phyloP scores from a whole-genome alignment of 345 rosid species.

The Aquilaria sinensis region DNA sequence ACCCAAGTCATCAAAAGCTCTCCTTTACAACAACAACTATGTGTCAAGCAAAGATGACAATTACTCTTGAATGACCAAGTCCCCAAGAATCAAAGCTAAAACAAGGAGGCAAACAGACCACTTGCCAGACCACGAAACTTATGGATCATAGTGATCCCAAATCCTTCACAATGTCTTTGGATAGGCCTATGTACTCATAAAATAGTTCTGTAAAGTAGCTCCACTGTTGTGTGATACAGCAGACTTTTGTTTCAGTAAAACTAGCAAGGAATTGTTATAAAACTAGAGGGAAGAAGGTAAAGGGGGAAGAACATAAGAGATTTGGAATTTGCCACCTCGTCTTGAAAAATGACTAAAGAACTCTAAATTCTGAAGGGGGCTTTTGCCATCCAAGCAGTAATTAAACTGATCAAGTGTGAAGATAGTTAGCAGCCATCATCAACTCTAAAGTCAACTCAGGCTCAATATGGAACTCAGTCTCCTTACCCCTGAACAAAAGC shows the following conservation, averaged over 20 bases:
- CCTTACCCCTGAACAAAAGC: slow-evolving; percentile 41
- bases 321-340: neutral
- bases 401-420: slow-evolving; percentile 35
- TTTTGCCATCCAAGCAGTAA: neutral
- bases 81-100: neutral
- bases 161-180: neutral
- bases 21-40: neutral
- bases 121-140: neutral
- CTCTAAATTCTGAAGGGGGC: neutral
- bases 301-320: neutral
- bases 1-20: no score
- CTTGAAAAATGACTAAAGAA: neutral
- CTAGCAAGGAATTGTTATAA: neutral
- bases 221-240: neutral
- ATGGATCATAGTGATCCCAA: neutral
- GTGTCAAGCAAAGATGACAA: neutral
- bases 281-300: no score
- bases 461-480: slow-evolving; percentile 62
- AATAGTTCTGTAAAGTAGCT: slow-evolving; percentile 3
- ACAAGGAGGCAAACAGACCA: slow-evolving; percentile 2
- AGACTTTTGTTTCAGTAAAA: no score
- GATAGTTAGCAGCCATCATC: slow-evolving; percentile 80
- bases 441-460: slow-evolving; percentile 67
- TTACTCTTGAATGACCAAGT: neutral
- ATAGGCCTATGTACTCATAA: neutral